Evolutionary conservation across 495 filamentous ascomycete species (phyloP), one percentile per base, ranked within the genome.

Genomic region (Podospora pseudoanserina): DNA sequence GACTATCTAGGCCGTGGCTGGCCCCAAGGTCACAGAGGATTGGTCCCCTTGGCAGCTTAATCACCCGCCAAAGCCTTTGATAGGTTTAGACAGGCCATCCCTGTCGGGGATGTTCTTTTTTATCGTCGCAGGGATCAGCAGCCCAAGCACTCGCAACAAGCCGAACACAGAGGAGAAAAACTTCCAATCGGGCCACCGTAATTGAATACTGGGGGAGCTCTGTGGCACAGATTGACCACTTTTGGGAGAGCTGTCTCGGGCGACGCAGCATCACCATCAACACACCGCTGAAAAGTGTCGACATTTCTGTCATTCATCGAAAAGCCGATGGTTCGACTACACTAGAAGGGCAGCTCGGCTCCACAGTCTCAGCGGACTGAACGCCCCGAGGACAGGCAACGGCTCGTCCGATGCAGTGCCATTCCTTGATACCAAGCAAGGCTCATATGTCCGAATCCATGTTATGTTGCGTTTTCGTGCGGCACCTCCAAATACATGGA

Each of bases 1-100:
- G 58, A 67, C 58, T 11, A 49, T 65, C 58, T 11, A 49, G 6
- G 65, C 67, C 67, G 71, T 74, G 66, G 72, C 44, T 65, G 63
- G 63, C 71, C 63, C 72, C 74, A 65, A 72, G 68, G 70, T 30
- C 63, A 67, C 60, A 13, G 15, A 30, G 65, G 61, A 67, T 67
- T 67, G 65, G 65, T 19, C 27, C 44, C 16, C 28, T 57, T 58
- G 57, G 62, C 39, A 67, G 61, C 44, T 65, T 64, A 67, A 67
- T 65, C 60, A 70, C 20, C 44, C 30, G 61, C 32, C 61, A 44
- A 27, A 44, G 30, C 65, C 30, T 19, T 32, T 70, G 69, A 70
- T 70, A 67, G 69, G 69, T 19, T 20, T n/a, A 19, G 20, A 34
- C 54, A 6, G 9, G 20, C n/a, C 5, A 54, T 60, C 62, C 60